A percentile compares a stretch with the other conserved stretches of the same genome.
These are phyloP conservation scores for Yarrowia galli DNA, from an alignment of 1,139 yeast genomes.

Conservation along the genomic window DNA sequence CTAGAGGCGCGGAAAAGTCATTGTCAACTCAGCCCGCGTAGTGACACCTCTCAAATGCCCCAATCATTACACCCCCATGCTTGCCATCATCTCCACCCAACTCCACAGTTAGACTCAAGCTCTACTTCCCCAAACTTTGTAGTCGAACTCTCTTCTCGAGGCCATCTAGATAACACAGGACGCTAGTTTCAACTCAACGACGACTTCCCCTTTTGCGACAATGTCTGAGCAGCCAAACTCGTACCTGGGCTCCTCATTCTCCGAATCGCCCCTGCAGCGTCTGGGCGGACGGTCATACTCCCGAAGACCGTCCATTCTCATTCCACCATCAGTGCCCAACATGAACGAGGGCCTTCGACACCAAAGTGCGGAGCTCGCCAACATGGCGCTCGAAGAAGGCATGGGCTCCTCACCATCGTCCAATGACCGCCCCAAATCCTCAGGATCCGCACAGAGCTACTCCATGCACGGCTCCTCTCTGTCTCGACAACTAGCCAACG, in stretches of 20 bases:
- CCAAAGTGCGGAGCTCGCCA: slow-evolving; percentile 69
- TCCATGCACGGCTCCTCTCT: slow-evolving; percentile 18
- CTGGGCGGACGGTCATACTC: slow-evolving; percentile 33
- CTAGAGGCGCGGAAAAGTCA: too few relatives aligned
- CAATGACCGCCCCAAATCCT: not conserved
- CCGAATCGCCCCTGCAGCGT: slow-evolving; percentile 38
- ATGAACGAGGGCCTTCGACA: slow-evolving; percentile 58
- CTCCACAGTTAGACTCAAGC: slow-evolving; percentile 6
- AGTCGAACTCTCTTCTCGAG: slow-evolving; percentile 32
- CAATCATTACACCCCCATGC: too few relatives aligned
- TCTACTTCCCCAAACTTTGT: slow-evolving; percentile 3
- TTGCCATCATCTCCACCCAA: not conserved
- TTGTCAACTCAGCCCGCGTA: too few relatives aligned
- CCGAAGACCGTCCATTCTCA: slow-evolving; percentile 23
- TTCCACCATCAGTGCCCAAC: slow-evolving; percentile 29
- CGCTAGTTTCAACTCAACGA: not conserved
- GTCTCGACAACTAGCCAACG: slow-evolving; percentile 29
- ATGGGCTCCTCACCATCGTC: slow-evolving; percentile 13
- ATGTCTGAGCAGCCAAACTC: slow-evolving; percentile 32
- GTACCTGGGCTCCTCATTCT: slow-evolving; percentile 34
- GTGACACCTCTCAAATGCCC: too few relatives aligned
- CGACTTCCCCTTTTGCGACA: not conserved
- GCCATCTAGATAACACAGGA: slow-evolving; percentile 18
- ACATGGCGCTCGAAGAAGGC: slow-evolving; percentile 59
- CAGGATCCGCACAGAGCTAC: slow-evolving; percentile 18